These are phyloP conservation scores for Candida silvatica DNA, from an alignment of 805 yeast genomes.

Conservation along the genomic window DNA sequence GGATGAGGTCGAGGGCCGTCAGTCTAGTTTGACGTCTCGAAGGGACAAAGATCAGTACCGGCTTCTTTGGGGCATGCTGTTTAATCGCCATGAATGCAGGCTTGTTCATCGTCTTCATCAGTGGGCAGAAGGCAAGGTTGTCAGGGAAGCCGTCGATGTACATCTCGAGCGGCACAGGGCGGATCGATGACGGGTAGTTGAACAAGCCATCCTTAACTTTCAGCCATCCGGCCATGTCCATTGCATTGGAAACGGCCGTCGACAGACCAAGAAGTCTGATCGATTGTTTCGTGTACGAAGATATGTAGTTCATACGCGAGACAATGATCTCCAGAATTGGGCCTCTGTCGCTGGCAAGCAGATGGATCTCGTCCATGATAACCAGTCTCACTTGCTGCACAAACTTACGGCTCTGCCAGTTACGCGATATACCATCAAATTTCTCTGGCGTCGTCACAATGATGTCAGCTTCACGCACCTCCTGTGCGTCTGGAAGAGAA, in stretches of 20 bases:
- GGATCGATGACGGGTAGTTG: conserved; percentile 73
- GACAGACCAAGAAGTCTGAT: conserved; percentile 70
- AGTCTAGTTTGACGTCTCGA: conserved; percentile 77
- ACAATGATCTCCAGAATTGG: conserved; percentile 85
- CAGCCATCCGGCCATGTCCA: conserved; percentile 81
- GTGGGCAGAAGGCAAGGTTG: conserved; percentile 69
- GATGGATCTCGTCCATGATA: conserved; percentile 80
- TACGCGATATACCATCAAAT: conserved; percentile 81
- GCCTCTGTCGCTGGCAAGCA: conserved; percentile 79
- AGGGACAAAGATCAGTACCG: conserved; percentile 79
- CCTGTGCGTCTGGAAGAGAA: conserved; percentile 62
- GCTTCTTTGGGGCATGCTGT: conserved; percentile 80
- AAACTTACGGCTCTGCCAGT: conserved; percentile 73
- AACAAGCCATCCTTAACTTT: conserved; percentile 68
- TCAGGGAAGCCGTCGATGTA: conserved; percentile 83
- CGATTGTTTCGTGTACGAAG: conserved; percentile 50
- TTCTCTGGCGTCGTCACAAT: conserved; percentile 82
- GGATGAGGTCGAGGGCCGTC: conserved; percentile 72
- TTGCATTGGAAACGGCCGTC: conserved; percentile 80
- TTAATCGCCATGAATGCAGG: conserved; percentile 92
- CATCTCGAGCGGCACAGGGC: conserved; percentile 84
- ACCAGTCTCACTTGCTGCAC: conserved; percentile 69
- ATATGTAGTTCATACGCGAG: conserved; percentile 72
- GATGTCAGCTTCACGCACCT: conserved; percentile 61
- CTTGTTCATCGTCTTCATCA: conserved; percentile 82